Base-by-base conservation (phyloP, 164 flowering plant genomes). In the Magnolia sinica region DNA sequence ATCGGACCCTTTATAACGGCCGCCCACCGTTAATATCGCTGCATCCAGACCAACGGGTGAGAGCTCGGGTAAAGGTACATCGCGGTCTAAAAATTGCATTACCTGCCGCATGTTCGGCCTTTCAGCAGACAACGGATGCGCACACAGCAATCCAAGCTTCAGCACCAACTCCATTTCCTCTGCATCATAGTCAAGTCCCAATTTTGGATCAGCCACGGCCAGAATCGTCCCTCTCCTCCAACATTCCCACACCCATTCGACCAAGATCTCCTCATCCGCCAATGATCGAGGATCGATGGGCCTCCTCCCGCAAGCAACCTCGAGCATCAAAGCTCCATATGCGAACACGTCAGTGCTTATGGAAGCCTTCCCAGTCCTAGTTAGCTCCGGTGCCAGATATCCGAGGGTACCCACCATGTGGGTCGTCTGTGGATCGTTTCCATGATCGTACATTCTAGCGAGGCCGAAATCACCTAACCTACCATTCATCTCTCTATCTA, bases 111-210 rank as follows among this genome's bases (percentile, higher is more conserved):
- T 76, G 75, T 1, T 77, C 65, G 64, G 71, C 31, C 78, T 68
- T 11, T 49, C 71, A 5, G 71, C 68, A 16, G 68, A 70, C 6
- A 59, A 22, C 4, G 78, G 10, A 69, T 82, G 79, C 22, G 86
- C 77, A 22, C 88, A 86, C 9, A 68, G 67, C 66, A 76, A 82
- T 59, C 79, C 83, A 10, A 80, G 78, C 65, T 76, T 82, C 24
- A 63, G 27, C 49, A 64, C 71, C 66, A 72, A 67, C 31, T 76
- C 83, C 7, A 71, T 79, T 64, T 75, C 79, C 13, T 81, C 82
- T 20, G 23, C 50, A 37, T 74, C 72, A 73, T 61, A 31, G 9
- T 64, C 22, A 64, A 8, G n/a, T 37, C 58, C 76, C 49, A 73
- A 20, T 45, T 19, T 59, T 9, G 68, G 19, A 9, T 73, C 61